These are phyloP conservation scores for Penicillium concentricum DNA, from an alignment of 2,329 filamentous ascomycete species.

Conservation along the genomic window DNA sequence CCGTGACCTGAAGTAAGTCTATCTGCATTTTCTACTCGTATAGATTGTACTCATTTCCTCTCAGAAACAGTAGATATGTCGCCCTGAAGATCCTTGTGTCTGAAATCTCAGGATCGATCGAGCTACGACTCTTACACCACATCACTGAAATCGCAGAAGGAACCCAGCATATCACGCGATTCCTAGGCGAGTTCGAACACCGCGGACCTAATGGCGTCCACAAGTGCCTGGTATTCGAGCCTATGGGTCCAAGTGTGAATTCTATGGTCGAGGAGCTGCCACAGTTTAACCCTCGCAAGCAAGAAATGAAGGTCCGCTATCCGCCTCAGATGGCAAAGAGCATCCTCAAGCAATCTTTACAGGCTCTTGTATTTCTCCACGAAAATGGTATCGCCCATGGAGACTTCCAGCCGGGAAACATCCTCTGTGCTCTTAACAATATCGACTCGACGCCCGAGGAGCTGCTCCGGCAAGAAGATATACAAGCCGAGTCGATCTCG, in stretches of 20 bases:
- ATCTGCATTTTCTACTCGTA: not conserved
- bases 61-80: slow-evolving; percentile 26
- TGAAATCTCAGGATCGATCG: slow-evolving; percentile 14
- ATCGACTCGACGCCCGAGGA: slow-evolving; percentile 16
- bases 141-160: slow-evolving; percentile 17
- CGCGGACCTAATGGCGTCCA: slow-evolving; percentile 35
- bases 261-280: slow-evolving; percentile 25
- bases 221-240: slow-evolving; percentile 32
- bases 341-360: slow-evolving; percentile 27
- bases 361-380: slow-evolving; percentile 26
- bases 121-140: slow-evolving; percentile 19
- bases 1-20: slow-evolving; percentile 28
- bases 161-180: slow-evolving; percentile 16
- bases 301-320: slow-evolving; percentile 23
- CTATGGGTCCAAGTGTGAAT: slow-evolving; percentile 31
- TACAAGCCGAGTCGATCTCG: slow-evolving; percentile 20
- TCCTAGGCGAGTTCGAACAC: slow-evolving; percentile 28
- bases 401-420: slow-evolving; percentile 28
- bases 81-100: slow-evolving; percentile 35
- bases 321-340: slow-evolving; percentile 24
- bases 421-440: slow-evolving; percentile 24
- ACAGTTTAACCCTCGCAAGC: slow-evolving; percentile 19
- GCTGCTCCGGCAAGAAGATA: slow-evolving; percentile 24
- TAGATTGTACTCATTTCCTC: slow-evolving; percentile 2
- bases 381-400: slow-evolving; percentile 25